Percentiles rank a stretch among this genome's conserved stretches.
phyloP scores from a whole-genome alignment of 306 rosid species.

The Cucurbita moschata region DNA sequence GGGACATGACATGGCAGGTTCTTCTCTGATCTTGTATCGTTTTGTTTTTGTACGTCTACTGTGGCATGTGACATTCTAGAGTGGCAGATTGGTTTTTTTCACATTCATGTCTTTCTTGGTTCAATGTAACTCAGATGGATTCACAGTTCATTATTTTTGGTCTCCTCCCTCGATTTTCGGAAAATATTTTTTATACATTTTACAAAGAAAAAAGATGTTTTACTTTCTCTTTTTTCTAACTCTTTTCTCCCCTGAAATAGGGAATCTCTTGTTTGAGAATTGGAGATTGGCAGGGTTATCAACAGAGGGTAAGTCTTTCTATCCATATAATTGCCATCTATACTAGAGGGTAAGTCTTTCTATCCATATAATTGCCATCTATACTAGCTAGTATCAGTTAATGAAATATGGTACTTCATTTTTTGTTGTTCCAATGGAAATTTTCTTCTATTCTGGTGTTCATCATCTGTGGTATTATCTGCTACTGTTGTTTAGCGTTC shows the following conservation, averaged over 20 bases:
- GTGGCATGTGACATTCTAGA: neutral
- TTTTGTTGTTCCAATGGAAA: neutral
- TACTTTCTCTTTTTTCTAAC: neutral
- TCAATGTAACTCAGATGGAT: neutral
- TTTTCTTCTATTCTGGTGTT: neutral
- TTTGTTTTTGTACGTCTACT: neutral
- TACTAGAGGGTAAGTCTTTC: constrained; percentile 25
- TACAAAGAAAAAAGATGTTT: too few relatives aligned
- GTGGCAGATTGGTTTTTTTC: neutral
- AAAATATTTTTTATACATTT: too few relatives aligned
- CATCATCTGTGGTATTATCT: neutral
- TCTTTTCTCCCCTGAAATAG: constrained; percentile 13
- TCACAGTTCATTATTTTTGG: neutral
- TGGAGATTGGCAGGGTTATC: constrained; percentile 67
- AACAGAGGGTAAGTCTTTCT: constrained; percentile 32
- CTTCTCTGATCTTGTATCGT: constrained; percentile 3
- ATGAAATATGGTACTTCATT: neutral
- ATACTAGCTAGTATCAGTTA: neutral
- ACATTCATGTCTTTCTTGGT: neutral
- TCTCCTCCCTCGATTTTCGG: too few relatives aligned
- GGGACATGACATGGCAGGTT: constrained; percentile 81
- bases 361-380: neutral
- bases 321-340: neutral
- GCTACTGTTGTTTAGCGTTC: neutral
- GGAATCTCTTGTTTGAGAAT: constrained; percentile 54